These are phyloP conservation scores for Helotiales sp. DNA, from an alignment of 2,329 filamentous ascomycete genomes.

Conservation along the genomic window DNA sequence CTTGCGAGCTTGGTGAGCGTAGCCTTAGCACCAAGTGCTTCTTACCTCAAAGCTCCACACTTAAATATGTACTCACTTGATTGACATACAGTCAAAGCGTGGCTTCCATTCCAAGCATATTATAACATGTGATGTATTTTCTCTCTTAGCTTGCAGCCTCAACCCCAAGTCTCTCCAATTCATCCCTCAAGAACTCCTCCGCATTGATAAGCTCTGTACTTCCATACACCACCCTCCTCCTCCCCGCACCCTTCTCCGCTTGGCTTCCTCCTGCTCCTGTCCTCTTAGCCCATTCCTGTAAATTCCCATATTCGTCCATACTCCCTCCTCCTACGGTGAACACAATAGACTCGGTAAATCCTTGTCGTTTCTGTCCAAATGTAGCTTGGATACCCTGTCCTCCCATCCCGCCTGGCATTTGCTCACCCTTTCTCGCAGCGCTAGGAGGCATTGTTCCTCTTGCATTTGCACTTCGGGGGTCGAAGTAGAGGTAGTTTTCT, in stretches of 20 bases:
- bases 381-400: slow-evolving; percentile 70
- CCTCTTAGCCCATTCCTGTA: slow-evolving; percentile 92
- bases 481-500: slow-evolving; percentile 95
- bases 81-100: not conserved
- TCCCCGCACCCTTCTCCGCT: slow-evolving; percentile 57
- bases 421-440: slow-evolving; percentile 46
- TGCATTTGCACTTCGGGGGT: slow-evolving; percentile 89
- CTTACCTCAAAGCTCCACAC: no score
- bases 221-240: slow-evolving; percentile 87
- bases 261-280: slow-evolving; percentile 52
- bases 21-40: no score
- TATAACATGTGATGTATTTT: not conserved
- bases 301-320: slow-evolving; percentile 98
- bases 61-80: no score
- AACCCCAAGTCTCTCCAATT: slow-evolving; percentile 61
- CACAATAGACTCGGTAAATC: slow-evolving; percentile 88
- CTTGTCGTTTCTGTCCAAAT: slow-evolving; percentile 88
- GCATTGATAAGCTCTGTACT: slow-evolving; percentile 82
- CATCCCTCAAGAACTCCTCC: slow-evolving; percentile 63
- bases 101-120: not conserved
- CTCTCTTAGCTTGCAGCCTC: slow-evolving; percentile 40
- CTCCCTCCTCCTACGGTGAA: slow-evolving; percentile 94
- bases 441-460: slow-evolving; percentile 86
- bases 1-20: no score
- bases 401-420: slow-evolving; percentile 48